Base-by-base conservation (phyloP, 441 rosid genomes). In the Syzygium syzygioides region DNA sequence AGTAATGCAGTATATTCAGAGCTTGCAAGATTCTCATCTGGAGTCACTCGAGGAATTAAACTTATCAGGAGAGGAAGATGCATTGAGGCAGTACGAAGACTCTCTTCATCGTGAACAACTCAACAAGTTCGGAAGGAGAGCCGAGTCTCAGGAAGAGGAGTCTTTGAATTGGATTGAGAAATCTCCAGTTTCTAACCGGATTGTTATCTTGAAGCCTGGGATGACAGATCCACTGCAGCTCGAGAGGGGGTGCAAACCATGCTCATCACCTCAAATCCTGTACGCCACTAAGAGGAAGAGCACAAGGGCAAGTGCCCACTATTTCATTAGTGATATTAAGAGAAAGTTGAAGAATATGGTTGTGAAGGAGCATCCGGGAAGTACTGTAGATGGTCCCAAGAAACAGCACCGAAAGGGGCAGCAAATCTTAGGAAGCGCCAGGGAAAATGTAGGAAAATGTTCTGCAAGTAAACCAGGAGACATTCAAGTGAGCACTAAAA, bases 151-250 rank as follows among this genome's bases (percentile, higher is more conserved):
- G 87, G 97, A 93, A 85, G 92, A 88, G 88, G 90, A 90, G 86
- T 87, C 91, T 87, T 90, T 87, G 15, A 92, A 91, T 86, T 96
- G 86, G 92, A 89, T 89, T 34, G 91, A 91, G 57, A 90, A 92
- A 87, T 90, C 94, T 52, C 93, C 93, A 88, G 88, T 91, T 88
- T 90, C 95, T 62, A 95, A 93, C 89, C 92, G 91, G 85, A 97
- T 98, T 91, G 95, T 96, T 79, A 95, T 97, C 89, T 92, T 98
- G 93, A 96, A 97, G 94, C 98, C 99, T 86, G 95, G 96, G 53
- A 90, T 94, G 34, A 79, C 90, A 59, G 88, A 34, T 30, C 41
- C 62, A 54, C 64, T 57, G 41, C 57, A 55, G n/a, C 86, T 37
- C 6, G 48, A 20, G 20, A 54, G 41, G 62, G 41, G 48, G 60